These are phyloP conservation scores for Kregervanrija fluxuum DNA, from an alignment of 805 yeast genomes.

Conservation along the genomic window DNA sequence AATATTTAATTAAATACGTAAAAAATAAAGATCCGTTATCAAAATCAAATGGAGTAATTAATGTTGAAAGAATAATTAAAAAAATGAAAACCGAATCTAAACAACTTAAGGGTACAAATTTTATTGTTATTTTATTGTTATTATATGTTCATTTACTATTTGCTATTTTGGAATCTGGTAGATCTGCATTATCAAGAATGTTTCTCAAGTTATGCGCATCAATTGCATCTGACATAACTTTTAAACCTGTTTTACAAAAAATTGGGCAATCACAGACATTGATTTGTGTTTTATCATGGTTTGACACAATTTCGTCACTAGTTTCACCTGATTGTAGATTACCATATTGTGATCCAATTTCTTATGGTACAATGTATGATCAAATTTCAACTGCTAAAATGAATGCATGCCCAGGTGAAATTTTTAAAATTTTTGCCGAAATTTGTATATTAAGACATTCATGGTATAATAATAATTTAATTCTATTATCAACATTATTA, in stretches of 20 bases:
- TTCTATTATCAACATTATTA: too few species aligned
- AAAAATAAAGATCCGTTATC: slow-evolving; percentile 12
- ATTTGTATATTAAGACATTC: slow-evolving; percentile 33
- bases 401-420: slow-evolving; percentile 58
- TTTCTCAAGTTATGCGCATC: slow-evolving; percentile 43
- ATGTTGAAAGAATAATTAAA: slow-evolving; percentile 29
- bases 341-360: slow-evolving; percentile 44
- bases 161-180: slow-evolving; percentile 47
- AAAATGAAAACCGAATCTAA: slow-evolving; percentile 31
- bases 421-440: slow-evolving; percentile 38
- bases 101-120: slow-evolving; percentile 32
- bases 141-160: slow-evolving; percentile 49
- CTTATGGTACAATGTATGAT: slow-evolving; percentile 43
- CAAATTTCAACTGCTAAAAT: slow-evolving; percentile 41
- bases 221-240: slow-evolving; percentile 41
- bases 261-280: slow-evolving; percentile 44
- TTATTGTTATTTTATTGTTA: slow-evolving; percentile 42
- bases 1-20: slow-evolving; percentile 41
- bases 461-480: slow-evolving; percentile 13
- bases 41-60: slow-evolving; percentile 5
- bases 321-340: slow-evolving; percentile 50
- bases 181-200: slow-evolving; percentile 42
- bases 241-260: slow-evolving; percentile 33
- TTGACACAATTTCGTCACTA: slow-evolving; percentile 49
- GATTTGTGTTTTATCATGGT: slow-evolving; percentile 50